Evolutionary conservation across 306 rosid genomes (phyloP).

Genomic region (Sophora flavescens): DNA sequence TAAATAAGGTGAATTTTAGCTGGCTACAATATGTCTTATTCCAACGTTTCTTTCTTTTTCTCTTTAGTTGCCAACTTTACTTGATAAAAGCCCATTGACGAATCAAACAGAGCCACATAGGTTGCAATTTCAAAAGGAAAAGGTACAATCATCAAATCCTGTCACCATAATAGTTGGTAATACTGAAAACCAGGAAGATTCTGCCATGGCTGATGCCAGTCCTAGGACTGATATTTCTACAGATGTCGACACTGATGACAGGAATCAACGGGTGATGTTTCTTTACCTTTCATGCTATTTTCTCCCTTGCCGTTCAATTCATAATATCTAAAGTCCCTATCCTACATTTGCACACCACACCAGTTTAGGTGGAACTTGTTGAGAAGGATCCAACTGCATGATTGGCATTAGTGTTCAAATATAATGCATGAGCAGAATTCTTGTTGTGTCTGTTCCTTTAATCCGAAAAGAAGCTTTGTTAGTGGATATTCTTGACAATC

Average conservation of each 20-base stretch:
- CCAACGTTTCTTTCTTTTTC: constrained; percentile 26
- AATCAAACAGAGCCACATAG: constrained; percentile 45
- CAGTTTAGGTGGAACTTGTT: constrained; percentile 17
- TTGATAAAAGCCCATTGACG: constrained; percentile 47
- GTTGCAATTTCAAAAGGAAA: constrained; percentile 51
- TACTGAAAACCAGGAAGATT: constrained; percentile 58
- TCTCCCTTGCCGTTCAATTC: constrained; percentile 21
- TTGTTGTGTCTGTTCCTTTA: constrained; percentile 25
- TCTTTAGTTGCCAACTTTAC: constrained; percentile 50
- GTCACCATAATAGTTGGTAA: constrained; percentile 48
- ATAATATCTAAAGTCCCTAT: constrained; percentile 28
- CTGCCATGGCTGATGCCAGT: constrained; percentile 92
- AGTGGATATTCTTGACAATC: constrained; percentile 30
- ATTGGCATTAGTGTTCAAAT: constrained; percentile 17
- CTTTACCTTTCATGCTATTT: constrained; percentile 38
- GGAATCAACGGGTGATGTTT: constrained; percentile 76
- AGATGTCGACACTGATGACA: constrained; percentile 94
- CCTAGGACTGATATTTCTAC: constrained; percentile 99
- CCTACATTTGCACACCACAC: constrained; percentile 19
- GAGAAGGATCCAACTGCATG: background rate
- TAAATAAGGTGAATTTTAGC: constrained; percentile 13
- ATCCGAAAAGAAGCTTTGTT: constrained; percentile 7
- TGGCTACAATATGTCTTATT: constrained; percentile 8
- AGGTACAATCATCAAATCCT: constrained; percentile 59
- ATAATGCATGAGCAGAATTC: background rate